Base-by-base conservation (phyloP, 805 yeast genomes). In the Starmera amethionina region DNA sequence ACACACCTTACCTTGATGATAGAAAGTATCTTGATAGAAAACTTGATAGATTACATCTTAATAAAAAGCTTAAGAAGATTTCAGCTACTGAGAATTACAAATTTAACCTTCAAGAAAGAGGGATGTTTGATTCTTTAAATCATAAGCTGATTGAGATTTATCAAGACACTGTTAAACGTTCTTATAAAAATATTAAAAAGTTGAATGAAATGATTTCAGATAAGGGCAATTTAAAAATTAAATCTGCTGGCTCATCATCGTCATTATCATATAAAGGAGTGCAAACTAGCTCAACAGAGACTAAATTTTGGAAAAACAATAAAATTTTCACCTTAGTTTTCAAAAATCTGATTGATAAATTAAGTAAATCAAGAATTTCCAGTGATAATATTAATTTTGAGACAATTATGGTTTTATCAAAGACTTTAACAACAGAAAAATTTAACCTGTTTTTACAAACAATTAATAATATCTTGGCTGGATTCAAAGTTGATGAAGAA, bases 11-110 rank as follows among this genome's bases (percentile, higher is more conserved):
- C 16, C 27, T 30, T 15, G 38, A 37, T 7, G 32, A 30, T 27
- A 40, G 42, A 30, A 36, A 33, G 13, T 37, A 36, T 28, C 6
- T 14, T 7, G 16, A 14, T 14, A 33, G 27, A 2, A 35, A 30
- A 1, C 35, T 30, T 10, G 19, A 18, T 27, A 44, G 52, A 22
- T 22, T 7, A 22, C 25, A 22, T 22, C 25, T 22, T 7, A 22
- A 5, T 22, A 22, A 22, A 22, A 22, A 22, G 49, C 44, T 25
- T 38, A 32, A 32, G 6, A 16, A 22, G 5, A 43, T 46, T 18
- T 42, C 46, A 25, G 48, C 44, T 4, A 48, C 37, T 30, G 52
- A 48, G 34, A 25, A n/a, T 4, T 46, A 45, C 18, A 32, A 38
- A 8, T 40, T 40, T 25, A 30, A 43, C 6, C 6, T 14, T 30